These are phyloP conservation scores for Bipolaris sorokiniana DNA, from an alignment of 2,329 filamentous ascomycete genomes.

Conservation along the genomic window DNA sequence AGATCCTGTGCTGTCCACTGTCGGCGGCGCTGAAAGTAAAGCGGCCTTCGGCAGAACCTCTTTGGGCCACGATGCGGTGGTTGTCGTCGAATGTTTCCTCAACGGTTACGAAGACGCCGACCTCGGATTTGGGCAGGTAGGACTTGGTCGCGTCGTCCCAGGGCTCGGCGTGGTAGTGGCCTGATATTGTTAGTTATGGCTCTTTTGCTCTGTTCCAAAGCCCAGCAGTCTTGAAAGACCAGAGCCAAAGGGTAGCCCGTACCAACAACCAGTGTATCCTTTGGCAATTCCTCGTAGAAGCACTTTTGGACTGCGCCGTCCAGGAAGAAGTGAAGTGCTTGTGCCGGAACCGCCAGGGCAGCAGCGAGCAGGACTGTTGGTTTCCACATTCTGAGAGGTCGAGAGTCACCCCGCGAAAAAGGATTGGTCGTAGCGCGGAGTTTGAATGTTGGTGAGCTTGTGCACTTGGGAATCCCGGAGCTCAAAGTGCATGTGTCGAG, in stretches of 20 bases:
- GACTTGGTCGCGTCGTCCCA: slow-evolving; percentile 72
- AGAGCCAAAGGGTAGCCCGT: slow-evolving; percentile 36
- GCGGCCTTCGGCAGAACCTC: slow-evolving; percentile 74
- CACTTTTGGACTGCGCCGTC: slow-evolving; percentile 86
- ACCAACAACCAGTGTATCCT: slow-evolving; percentile 95
- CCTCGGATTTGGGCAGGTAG: slow-evolving; percentile 75
- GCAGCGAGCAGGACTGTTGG: slow-evolving; percentile 69
- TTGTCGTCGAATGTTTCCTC: slow-evolving; percentile 98
- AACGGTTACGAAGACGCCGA: slow-evolving; percentile 88
- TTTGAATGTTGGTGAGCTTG: slow-evolving; percentile 24
- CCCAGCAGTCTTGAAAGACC: not conserved
- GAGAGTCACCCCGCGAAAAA: slow-evolving; percentile 25
- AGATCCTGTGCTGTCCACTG: slow-evolving; percentile 93
- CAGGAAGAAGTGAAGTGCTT: slow-evolving; percentile 95
- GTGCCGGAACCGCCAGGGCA: slow-evolving; percentile 65
- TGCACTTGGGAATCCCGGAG: slow-evolving; percentile 29
- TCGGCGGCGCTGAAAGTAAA: slow-evolving; percentile 97
- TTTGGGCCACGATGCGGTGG: slow-evolving; percentile 92
- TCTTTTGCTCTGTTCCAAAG: not conserved
- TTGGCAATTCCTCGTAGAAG: slow-evolving; percentile 97
- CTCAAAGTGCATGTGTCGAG: slow-evolving; percentile 31
- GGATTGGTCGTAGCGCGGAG: slow-evolving; percentile 27
- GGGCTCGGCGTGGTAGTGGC: slow-evolving; percentile 86
- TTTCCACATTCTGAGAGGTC: slow-evolving; percentile 41
- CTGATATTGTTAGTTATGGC: slow-evolving; percentile 47